Evolutionary conservation across 2,329 filamentous ascomycete genomes (phyloP).

Genomic region (Nothophoma quercina): DNA sequence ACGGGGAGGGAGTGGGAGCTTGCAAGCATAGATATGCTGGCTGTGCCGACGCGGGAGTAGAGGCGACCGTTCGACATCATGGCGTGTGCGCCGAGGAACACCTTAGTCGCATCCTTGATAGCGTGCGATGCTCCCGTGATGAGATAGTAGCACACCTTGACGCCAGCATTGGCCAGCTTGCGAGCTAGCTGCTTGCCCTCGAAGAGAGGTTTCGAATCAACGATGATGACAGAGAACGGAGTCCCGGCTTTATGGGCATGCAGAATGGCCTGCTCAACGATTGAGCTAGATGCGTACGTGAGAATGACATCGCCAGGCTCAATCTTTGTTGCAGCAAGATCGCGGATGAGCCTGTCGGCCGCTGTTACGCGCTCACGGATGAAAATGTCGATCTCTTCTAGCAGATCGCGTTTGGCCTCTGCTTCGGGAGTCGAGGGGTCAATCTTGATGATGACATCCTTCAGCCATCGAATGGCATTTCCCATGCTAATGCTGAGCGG

Average conservation of each 20-base stretch:
- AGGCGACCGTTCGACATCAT: constrained; percentile 96
- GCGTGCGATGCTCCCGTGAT: constrained; percentile 79
- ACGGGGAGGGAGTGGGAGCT: constrained; percentile 79
- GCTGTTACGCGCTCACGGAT: constrained; percentile 89
- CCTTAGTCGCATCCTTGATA: constrained; percentile 73
- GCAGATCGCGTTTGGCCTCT: constrained; percentile 80
- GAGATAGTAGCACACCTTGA: constrained; percentile 82
- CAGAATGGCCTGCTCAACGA: constrained; percentile 84
- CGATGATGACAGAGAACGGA: constrained; percentile 81
- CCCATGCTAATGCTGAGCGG: constrained; percentile 97
- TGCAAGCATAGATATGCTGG: constrained; percentile 84
- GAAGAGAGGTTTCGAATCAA: constrained; percentile 77
- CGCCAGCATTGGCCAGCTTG: constrained; percentile 71
- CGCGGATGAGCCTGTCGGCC: constrained; percentile 84
- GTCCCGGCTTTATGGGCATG: constrained; percentile 73
- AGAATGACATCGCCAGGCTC: constrained; percentile 81
- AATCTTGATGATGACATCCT: constrained; percentile 88
- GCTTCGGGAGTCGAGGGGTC: constrained; percentile 85
- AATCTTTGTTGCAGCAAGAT: constrained; percentile 78
- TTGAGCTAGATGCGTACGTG: constrained; percentile 84
- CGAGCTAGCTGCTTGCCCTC: constrained; percentile 77
- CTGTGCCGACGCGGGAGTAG: constrained; percentile 87
- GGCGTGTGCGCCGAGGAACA: constrained; percentile 84
- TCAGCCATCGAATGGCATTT: constrained; percentile 93
- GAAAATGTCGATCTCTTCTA: constrained; percentile 84